Base-by-base conservation (phyloP, 2,329 filamentous ascomycete species). In the Cryphonectria japonica region DNA sequence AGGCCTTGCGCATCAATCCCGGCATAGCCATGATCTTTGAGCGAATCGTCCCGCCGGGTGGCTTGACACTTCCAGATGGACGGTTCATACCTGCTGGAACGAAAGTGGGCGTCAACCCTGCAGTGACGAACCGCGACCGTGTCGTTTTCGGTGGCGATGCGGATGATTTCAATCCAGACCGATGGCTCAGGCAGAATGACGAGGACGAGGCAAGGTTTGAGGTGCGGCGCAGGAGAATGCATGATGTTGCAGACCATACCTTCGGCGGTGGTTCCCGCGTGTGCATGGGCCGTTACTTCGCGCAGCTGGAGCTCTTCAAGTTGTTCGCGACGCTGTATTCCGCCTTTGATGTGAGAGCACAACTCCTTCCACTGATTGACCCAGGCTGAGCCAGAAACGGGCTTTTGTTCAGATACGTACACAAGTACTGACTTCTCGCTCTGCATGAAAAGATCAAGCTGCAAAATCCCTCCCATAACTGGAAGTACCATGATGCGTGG, bases 1-100 rank as follows among this genome's bases (percentile, higher is more conserved):
- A 84, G 72, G 75, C 79, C 0, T 72, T 85, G 9, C 80, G 84
- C 3, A 68, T 85, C 2, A 80, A 81, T 22, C 83, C 82, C 11
- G 82, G 80, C 0, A 78, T 81, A 0, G 70, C 70, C 13, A 71
- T 77, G 69, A 63, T 71, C 1, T 69, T 78, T 29, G 77, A 78
- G 70, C 70, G 77, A 2, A 26, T 41, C 11, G 39, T 64, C 6
- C 67, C 67, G 14, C 32, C 26, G 29, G 37, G 34, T 13, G 68
- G 61, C 50, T 37, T 65, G 4, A 59, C 46, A 26, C 50, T 69
- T 34, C 50, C 68, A 5, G 68, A 65, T 57, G 61, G 61, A 43
- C 61, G 68, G 4, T 46, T 66, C 52, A 69, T 69, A 26, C 61
- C 68, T 19, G 61, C 61, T 22, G 68, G 61, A 32, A 59, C 63